Evolutionary conservation across 768 basidiomycete genomes (phyloP).

Genomic region (Macrolepiota albuminosa): DNA sequence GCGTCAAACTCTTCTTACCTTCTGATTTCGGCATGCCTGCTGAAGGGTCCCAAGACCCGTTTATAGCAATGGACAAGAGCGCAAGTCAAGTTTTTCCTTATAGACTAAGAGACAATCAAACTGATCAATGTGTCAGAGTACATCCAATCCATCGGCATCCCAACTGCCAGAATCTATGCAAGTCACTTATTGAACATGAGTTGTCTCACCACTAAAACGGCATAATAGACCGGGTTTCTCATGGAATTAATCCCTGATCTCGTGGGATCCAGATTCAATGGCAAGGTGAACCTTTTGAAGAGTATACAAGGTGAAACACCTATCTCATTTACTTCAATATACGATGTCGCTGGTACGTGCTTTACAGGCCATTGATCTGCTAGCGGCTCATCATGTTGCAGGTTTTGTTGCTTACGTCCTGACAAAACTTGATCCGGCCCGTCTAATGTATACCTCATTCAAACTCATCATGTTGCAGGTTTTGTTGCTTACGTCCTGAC

Average conservation of each 20-base stretch:
- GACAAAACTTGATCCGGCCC: slow-evolving; percentile 20
- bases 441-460: slow-evolving; percentile 25
- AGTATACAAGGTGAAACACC: slow-evolving; percentile 1
- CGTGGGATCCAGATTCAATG: slow-evolving; percentile 3
- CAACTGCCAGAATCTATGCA: slow-evolving; percentile 8
- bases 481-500: slow-evolving; percentile 14
- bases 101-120: background rate
- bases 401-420: slow-evolving; percentile 10
- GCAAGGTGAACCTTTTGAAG: slow-evolving; percentile 8
- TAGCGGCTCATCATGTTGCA: background rate
- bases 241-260: slow-evolving; percentile 10
- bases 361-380: background rate
- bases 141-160: slow-evolving; percentile 11
- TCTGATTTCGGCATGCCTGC: slow-evolving; percentile 11
- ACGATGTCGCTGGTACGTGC: slow-evolving; percentile 6
- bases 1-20: slow-evolving; percentile 13
- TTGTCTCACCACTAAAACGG: background rate
- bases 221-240: background rate
- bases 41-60: background rate
- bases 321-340: slow-evolving; percentile 9
- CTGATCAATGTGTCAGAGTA: slow-evolving; percentile 7
- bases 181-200: background rate
- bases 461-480: slow-evolving; percentile 10
- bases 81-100: slow-evolving; percentile 1
- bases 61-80: slow-evolving; percentile 9